phyloP scores from a whole-genome alignment of 139 green algal genomes.

The Astrephomene gubernaculifera region DNA sequence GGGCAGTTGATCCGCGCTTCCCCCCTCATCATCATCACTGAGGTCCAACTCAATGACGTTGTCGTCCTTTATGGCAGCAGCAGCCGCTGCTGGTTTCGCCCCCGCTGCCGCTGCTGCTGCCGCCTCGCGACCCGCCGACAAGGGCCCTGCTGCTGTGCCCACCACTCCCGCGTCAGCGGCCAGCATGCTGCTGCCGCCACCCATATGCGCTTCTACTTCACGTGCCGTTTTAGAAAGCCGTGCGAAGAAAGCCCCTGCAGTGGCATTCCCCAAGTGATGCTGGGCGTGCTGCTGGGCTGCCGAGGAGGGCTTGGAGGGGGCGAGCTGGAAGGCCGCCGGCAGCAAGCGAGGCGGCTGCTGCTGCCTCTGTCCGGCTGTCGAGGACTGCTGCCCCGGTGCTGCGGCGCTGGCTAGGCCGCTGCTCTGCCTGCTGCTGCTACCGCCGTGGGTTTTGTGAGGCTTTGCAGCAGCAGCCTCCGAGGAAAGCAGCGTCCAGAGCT shows the following conservation, averaged over 20 bases:
- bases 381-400: background rate
- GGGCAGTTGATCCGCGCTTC: no score
- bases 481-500: no score
- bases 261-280: background rate
- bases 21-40: background rate
- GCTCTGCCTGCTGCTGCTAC: no score
- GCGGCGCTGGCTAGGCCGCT: no score
- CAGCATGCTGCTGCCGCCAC: no score
- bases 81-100: background rate
- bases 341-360: background rate
- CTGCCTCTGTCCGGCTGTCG: background rate
- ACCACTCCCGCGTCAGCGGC: no score
- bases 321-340: background rate
- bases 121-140: background rate
- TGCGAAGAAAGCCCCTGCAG: background rate
- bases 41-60: conserved; percentile 38
- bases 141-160: no score
- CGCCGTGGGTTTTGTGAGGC: no score
- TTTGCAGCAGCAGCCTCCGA: no score
- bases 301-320: no score
- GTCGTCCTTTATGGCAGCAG: background rate
- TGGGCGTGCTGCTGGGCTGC: background rate
- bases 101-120: background rate
- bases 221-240: no score
- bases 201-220: no score